Evolutionary conservation across 2,329 filamentous ascomycete species (phyloP), one percentile per base, ranked within the genome.

Genomic region (Paradendryphiella salina): DNA sequence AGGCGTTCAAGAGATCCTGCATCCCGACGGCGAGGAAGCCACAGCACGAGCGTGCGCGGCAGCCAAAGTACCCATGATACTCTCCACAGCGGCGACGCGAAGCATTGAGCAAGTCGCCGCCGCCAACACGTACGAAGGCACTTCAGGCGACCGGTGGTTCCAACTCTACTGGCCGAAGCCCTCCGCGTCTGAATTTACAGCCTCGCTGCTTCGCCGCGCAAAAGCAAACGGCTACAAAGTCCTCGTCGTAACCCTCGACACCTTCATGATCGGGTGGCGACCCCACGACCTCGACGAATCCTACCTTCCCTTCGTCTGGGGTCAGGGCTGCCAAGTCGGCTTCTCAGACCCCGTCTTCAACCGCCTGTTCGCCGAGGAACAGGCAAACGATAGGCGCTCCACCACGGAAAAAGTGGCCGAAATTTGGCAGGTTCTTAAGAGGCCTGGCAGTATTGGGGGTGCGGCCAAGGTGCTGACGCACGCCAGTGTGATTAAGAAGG

Each of bases 91-190:
- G 1, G 80, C 83, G 3, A 80, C 80, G 2, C 77, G 80, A 26
- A 80, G 80, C 0, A 86, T 90, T 50, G 86, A 89, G 66, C 82
- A 89, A 41, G 80, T 89, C 0, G 85, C 84, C 0, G 64, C 75
- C 6, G 83, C 83, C 0, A 83, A 80, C 23, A 26, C 23, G 2
- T 9, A 26, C 23, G 23, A 26, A 42, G 80, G 80, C 11, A 13
- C 15, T 0, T 72, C 80, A 4, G 82, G 82, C 1, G 76, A 80
- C 26, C 76, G 85, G 9, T 91, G 86, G 85, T 91, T 81, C 67
- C 88, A 91, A 66, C 79, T 91, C 0, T 91, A 91, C 73, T 90
- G 86, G 85, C 87, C 87, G 0, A 75, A 77, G 78, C 84, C 85
- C 0, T 73, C 78, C 15, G 80, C 83, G 46, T 80, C 90, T 44